Evolutionary conservation across 1,284 basidiomycete species (phyloP), one percentile per base, ranked within the genome.

Genomic region (Sanghuangporus weigelae): DNA sequence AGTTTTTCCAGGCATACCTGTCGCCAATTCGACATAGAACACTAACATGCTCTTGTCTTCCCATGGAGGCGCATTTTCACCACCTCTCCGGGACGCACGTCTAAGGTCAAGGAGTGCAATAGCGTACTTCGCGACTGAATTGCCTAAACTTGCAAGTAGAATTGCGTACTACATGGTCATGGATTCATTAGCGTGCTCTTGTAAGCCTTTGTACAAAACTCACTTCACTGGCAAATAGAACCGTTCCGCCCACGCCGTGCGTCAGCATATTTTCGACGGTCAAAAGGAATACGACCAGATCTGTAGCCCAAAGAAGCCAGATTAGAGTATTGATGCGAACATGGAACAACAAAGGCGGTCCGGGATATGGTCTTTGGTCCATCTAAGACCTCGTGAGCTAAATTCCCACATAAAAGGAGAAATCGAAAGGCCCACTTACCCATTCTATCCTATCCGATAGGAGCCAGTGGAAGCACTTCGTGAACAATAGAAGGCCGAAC

Each of bases 401-500:
- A 12, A 7, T 44, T 48, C 35, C 10, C 14, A 36, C n/a, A 49
- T 35, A 26, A 5, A 49, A 49, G 38, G 2, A 54, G 57, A 31
- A 4, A 31, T 31, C 26, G 26, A 55, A 61, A 21, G 16, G n/a
- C n/a, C 4, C 10, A 80, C 88, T 68, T 68, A 96, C 95, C 82
- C 93, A 96, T 83, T 99, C 97, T 59, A 99, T 92, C 50, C 97
- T 85, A 73, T 98, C 96, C 2, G 88, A 87, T 63, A 95, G 86
- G 38, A 99, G 84, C 96, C 96, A 98, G 74, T 99, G 97, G 75
- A 99, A 99, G 62, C 93, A 95, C 74, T 98, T 98, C 70, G 98
- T 84, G 70, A 98, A 96, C 14, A 98, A 84, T 21, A 99, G 79
- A 68, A 94, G 86, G 19, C 92, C 89, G 72, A 98, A 98, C 84